Percentiles rank a stretch among this genome's conserved stretches.
Evolutionary conservation across 2,329 filamentous ascomycete genomes (phyloP).

Genomic region (Trichoderma atrobrunneum): DNA sequence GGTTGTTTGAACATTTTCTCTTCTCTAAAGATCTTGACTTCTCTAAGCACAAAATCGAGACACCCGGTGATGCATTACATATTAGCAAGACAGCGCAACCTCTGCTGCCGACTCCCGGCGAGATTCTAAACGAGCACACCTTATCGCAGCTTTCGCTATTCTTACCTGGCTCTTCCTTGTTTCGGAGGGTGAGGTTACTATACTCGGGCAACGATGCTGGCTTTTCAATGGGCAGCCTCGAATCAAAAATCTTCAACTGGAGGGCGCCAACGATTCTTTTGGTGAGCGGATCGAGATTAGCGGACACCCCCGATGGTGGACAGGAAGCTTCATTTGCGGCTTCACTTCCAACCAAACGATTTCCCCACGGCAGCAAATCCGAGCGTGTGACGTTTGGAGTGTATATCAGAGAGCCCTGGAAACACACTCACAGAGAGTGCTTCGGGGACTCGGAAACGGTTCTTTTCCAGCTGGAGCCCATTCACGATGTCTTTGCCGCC

Average conservation of each 20-base stretch:
- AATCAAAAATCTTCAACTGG: constrained; percentile 75
- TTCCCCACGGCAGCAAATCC: constrained; percentile 49
- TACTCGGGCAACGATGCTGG: constrained; percentile 70
- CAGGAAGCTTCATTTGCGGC: constrained; percentile 58
- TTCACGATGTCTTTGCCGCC: constrained; percentile 68
- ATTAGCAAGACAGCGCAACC: constrained; percentile 41
- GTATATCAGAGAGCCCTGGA: constrained; percentile 67
- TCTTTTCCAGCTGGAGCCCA: constrained; percentile 69
- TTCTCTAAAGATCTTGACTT: constrained; percentile 71
- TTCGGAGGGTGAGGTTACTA: constrained; percentile 62
- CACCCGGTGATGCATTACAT: constrained; percentile 11
- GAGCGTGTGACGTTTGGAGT: constrained; percentile 63
- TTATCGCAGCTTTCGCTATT: constrained; percentile 73
- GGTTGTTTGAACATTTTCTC: constrained; percentile 71
- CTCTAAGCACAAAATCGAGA: constrained; percentile 46
- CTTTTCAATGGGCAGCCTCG: constrained; percentile 75
- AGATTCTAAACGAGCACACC: constrained; percentile 63
- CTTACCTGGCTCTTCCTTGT: constrained; percentile 61
- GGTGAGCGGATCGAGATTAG: constrained; percentile 62
- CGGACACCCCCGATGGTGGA: constrained; percentile 46
- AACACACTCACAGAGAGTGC: constrained; percentile 63
- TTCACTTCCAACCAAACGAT: constrained; percentile 61
- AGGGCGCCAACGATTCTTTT: constrained; percentile 69
- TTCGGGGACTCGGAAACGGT: constrained; percentile 63
- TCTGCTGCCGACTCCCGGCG: constrained; percentile 49